A percentile compares a stretch with the other conserved stretches of the same genome.
phyloP scores from a whole-genome alignment of 2,329 filamentous ascomycete species.

The Epicoccum sorghinum region DNA sequence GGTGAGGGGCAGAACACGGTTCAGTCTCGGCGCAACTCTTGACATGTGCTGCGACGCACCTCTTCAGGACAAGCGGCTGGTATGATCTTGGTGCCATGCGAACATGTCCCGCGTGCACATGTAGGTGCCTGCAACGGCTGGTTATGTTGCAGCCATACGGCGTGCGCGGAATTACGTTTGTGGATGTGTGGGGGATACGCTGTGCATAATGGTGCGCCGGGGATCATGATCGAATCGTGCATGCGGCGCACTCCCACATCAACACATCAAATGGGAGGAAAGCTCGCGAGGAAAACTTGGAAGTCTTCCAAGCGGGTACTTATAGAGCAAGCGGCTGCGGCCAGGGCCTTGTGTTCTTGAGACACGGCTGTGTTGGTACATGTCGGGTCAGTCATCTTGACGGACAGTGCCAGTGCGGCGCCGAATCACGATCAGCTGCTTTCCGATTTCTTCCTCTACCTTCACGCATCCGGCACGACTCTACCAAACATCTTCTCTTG shows the following conservation, averaged over 20 bases:
- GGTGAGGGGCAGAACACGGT: constrained; percentile 6
- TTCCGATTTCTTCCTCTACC: constrained; percentile 39
- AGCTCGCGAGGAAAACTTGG: constrained; percentile 6
- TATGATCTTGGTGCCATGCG: constrained; percentile 11
- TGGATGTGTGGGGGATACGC: constrained; percentile 21
- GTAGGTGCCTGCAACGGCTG: constrained; percentile 17
- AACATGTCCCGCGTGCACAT: constrained; percentile 10
- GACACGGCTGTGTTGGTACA: constrained; percentile 2
- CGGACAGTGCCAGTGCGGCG: constrained; percentile 14
- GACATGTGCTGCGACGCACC: constrained; percentile 1
- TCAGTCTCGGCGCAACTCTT: constrained; percentile 1
- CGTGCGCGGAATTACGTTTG: constrained; percentile 6
- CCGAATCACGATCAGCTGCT: constrained; percentile 29
- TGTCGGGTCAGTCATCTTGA: constrained; percentile 12
- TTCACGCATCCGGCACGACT: constrained; percentile 24
- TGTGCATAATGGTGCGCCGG: constrained; percentile 20
- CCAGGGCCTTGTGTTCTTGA: neutral
- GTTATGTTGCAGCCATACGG: constrained; percentile 16
- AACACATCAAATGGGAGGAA: constrained; percentile 16
- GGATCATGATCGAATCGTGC: constrained; percentile 35
- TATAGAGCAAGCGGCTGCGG: neutral
- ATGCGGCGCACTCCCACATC: constrained; percentile 26
- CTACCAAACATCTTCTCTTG: constrained; percentile 16
- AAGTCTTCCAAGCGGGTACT: neutral
- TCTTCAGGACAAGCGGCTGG: constrained; percentile 4